Conservation (phyloP, 2,329 filamentous ascomycete species). For the Pestalotiopsis sp. region DNA sequence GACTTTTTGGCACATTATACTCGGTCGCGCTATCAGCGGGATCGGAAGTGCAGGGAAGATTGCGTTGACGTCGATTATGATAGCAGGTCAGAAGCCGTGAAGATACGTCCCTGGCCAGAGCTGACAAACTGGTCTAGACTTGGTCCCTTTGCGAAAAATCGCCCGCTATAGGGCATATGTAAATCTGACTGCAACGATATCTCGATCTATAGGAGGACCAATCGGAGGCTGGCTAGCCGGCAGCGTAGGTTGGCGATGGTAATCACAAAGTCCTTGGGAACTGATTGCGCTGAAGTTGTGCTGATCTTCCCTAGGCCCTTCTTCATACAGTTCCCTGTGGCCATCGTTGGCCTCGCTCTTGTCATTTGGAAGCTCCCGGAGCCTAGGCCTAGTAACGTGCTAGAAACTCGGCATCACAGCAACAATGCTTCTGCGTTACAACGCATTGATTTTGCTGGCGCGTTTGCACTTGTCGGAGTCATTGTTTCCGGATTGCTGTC, state of each 20-base stretch:
- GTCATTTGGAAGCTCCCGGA: not conserved
- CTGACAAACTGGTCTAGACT: not conserved
- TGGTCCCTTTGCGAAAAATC: not conserved
- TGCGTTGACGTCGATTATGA: not conserved
- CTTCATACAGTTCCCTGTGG: not conserved
- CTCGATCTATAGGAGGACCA: not conserved
- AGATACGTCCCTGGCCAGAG: not conserved
- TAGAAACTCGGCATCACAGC: not conserved
- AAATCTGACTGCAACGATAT: not conserved
- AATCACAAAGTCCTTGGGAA: not conserved
- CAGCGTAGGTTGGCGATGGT: not conserved
- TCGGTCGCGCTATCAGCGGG: not conserved
- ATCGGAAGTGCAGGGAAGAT: not conserved
- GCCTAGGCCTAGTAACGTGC: not conserved
- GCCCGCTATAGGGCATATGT: not conserved
- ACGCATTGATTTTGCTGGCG: not conserved
- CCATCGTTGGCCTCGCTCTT: not conserved
- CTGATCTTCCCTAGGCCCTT: not conserved
- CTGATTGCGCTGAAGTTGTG: not conserved
- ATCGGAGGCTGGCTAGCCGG: conserved; percentile 1
- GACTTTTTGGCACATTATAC: not conserved
- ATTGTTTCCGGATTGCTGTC: not conserved
- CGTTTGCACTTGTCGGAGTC: not conserved
- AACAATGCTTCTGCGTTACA: not conserved
- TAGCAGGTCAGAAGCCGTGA: not conserved